Conservation (phyloP, 2,329 filamentous ascomycete species). For the Calonectria pauciramosa region DNA sequence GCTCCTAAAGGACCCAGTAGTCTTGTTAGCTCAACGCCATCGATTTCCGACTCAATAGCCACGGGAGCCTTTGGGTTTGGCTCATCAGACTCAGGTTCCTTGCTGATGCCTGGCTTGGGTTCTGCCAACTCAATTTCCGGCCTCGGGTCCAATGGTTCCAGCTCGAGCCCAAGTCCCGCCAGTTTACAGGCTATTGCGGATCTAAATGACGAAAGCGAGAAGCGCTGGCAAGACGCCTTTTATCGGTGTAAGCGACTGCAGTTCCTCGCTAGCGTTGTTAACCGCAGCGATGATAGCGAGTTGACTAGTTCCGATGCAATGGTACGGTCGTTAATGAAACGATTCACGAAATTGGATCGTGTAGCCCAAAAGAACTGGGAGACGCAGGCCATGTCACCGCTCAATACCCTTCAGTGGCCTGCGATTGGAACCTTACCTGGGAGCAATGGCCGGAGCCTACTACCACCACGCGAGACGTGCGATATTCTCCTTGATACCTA, state of each 20-base stretch:
- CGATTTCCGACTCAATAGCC: background rate
- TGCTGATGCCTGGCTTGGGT: background rate
- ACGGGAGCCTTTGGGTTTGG: background rate
- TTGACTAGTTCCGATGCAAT: background rate
- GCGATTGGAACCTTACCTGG: background rate
- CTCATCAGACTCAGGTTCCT: background rate
- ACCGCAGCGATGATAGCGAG: background rate
- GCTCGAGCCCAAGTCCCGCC: background rate
- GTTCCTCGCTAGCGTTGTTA: slow-evolving; percentile 6
- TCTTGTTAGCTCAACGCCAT: slow-evolving; percentile 2
- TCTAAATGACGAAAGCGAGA: background rate
- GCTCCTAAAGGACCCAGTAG: slow-evolving; percentile 2
- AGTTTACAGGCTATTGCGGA: background rate
- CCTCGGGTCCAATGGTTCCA: background rate
- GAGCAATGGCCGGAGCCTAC: slow-evolving; percentile 6
- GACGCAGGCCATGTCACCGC: slow-evolving; percentile 6
- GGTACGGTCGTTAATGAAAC: slow-evolving; percentile 17
- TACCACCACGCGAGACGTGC: slow-evolving; percentile 44
- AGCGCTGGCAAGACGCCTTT: slow-evolving; percentile 17
- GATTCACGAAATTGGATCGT: slow-evolving; percentile 7
- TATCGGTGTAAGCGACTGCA: slow-evolving; percentile 10
- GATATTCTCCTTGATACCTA: slow-evolving; percentile 62
- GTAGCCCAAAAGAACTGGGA: slow-evolving; percentile 10
- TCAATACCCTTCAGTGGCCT: slow-evolving; percentile 12
- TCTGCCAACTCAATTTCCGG: background rate